Evolutionary conservation across 305 asterid species (phyloP).

Genomic region (Vinca major): DNA sequence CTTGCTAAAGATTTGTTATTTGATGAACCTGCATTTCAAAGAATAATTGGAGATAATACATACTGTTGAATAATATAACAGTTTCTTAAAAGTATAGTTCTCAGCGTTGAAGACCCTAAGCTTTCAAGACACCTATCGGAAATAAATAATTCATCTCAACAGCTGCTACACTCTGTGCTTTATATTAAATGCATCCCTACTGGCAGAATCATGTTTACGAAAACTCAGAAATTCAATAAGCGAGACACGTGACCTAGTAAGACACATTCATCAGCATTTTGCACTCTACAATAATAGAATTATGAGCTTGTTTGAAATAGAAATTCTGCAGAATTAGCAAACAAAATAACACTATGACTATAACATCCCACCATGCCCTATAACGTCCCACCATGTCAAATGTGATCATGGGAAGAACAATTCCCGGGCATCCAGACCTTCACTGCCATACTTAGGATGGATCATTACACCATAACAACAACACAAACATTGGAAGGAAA

Average conservation of each 20-base stretch:
- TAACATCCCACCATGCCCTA: not conserved
- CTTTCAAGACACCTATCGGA: not conserved
- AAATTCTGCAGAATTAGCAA: not conserved
- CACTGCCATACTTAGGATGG: not conserved
- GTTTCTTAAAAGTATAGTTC: not conserved
- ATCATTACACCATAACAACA: not conserved
- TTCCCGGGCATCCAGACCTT: not conserved
- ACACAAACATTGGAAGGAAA: conserved; percentile 3
- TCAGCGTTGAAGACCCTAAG: not conserved
- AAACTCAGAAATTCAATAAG: not conserved
- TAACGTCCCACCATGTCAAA: not conserved
- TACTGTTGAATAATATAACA: not conserved
- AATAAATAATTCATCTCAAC: not conserved
- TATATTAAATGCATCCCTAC: not conserved
- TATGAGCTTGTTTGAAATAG: not conserved
- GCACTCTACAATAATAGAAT: not conserved
- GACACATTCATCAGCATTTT: not conserved
- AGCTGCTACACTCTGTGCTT: not conserved
- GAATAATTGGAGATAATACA: conserved; percentile 15
- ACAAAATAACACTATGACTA: not conserved
- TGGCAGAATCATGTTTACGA: not conserved
- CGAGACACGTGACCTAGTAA: too few relatives aligned
- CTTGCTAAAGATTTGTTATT: conserved; percentile 28
- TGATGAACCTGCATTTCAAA: conserved; percentile 45
- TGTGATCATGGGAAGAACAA: not conserved